Base-by-base conservation (phyloP, 106 monocot genomes). In the Dioscorea zingiberensis region DNA sequence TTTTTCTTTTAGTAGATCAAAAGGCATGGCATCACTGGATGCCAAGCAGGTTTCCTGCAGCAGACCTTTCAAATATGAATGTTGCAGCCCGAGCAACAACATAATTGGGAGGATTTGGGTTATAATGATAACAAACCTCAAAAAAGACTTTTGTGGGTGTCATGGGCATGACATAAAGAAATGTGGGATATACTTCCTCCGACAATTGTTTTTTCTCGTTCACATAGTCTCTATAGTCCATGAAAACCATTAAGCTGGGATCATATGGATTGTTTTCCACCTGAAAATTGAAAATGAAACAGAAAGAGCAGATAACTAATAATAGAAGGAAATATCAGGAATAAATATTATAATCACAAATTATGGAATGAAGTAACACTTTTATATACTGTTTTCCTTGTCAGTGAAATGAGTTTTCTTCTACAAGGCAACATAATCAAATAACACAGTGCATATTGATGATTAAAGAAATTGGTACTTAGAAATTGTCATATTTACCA, bases 231-330 rank as follows among this genome's bases (percentile, higher is more conserved):
- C 94, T 85, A 78, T 91, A 91, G 79, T 91, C 91, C 91, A 91
- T 87, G 77, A 87, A 88, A 85, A 93, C 92, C 92, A 93, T 97
- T 81, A 88, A 77, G 64, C 66, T 88, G 55, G 91, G 95, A 77
- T 97, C 91, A 85, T 91, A 97, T 54, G 91, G 95, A 77, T 88
- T 91, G 79, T 97, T 97, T 79, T 91, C 85, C 88, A 93, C 85
- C 89, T 83, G 79, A 80, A 81, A 75, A 70, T 87, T 70, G 32
- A 45, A 73, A 71, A 67, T 38, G 27, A 54, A 45, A 51, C 23
- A 51, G 46, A 81, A 64, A 65, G 47, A 63, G 63, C 45, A 22
- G 65, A 69, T 22, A 48, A 28, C 58, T 62, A 54, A 61, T 10
- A 72, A 16, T 27, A 38, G 23, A 59, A 59, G 59, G 49, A 45